Evolutionary conservation across 352 stramenopile genomes (phyloP).

Genomic region (Phytopythium helicoides): DNA sequence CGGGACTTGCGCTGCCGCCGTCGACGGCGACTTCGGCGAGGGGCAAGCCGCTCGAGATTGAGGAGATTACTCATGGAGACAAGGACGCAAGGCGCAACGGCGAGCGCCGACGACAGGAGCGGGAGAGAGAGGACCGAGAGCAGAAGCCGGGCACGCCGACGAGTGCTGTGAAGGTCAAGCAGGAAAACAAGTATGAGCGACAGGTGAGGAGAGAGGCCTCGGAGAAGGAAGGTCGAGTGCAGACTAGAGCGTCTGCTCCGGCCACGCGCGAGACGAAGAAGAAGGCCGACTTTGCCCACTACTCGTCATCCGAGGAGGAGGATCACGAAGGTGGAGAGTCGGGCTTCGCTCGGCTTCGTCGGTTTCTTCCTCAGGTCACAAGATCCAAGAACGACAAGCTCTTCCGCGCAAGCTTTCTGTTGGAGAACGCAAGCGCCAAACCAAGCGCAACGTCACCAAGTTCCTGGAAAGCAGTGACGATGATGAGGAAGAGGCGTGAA

Average conservation of each 20-base stretch:
- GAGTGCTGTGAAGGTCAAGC: too few species aligned
- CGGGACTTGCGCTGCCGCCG: constrained; percentile 36
- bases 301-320: not conserved
- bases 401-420: too few species aligned
- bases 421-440: not conserved
- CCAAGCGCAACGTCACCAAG: not conserved
- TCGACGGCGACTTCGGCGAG: not conserved
- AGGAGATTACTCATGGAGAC: constrained; percentile 1
- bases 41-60: not conserved
- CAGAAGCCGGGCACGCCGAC: not conserved
- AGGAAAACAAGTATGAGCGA: too few species aligned
- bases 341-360: constrained; percentile 3
- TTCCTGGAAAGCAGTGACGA: not conserved
- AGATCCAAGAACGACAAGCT: too few species aligned
- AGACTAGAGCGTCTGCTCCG: too few species aligned
- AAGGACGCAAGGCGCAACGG: constrained; percentile 1
- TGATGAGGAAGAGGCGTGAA: not conserved
- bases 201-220: not conserved
- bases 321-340: too few species aligned
- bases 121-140: constrained; percentile 8
- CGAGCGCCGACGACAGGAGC: constrained; percentile 5
- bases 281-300: not conserved
- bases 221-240: not conserved
- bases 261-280: too few species aligned
- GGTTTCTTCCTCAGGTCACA: not conserved